Base-by-base conservation (phyloP, 1,139 yeast species). In the Geotrichum reessii region DNA sequence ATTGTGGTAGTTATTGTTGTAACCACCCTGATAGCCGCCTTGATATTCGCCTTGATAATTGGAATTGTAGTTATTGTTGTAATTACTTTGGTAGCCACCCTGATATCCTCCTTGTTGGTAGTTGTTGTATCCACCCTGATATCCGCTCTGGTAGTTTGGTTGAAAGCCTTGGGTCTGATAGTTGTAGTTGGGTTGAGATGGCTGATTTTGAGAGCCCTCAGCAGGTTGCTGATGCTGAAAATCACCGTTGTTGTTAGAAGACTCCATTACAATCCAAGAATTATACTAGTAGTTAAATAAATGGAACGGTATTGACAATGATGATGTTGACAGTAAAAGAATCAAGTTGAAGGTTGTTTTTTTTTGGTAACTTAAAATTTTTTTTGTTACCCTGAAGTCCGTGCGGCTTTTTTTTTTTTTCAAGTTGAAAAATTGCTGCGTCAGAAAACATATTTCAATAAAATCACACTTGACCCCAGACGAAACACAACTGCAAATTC, bases 51-150 rank as follows among this genome's bases (percentile, higher is more conserved):
- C 50, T 21, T 46, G 55, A 17, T 25, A 53, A 24, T 12, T 37
- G 44, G 44, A 25, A 7, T 25, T 25, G 7, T 37, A 37, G 21
- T 37, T 37, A 17, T 37, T 37, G 44, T 37, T 37, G 46, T 52
- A 44, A 25, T 28, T 31, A 14, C 42, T 42, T 44, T 52, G 55
- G 31, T 52, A 52, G 24, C 44, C 37, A 24, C 24, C 52, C 33
- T 54, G 47, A 19, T 25, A 40, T 21, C 37, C 47, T 48, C 31
- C 57, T 27, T 54, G 57, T n/a, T 24, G 49, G 40, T 48, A 47
- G n/a, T 21, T 31, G 48, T 49, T 50, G 25, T 37, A 37, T 37
- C 44, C 44, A 37, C 17, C 44, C n/a, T 37, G 44, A 37, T 37
- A 37, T 37, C 44, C 44, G 21, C 47, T 48, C 37, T 54, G 52